Evolutionary conservation across 768 basidiomycete species (phyloP).

Genomic region (Guyanaporus albipodus): DNA sequence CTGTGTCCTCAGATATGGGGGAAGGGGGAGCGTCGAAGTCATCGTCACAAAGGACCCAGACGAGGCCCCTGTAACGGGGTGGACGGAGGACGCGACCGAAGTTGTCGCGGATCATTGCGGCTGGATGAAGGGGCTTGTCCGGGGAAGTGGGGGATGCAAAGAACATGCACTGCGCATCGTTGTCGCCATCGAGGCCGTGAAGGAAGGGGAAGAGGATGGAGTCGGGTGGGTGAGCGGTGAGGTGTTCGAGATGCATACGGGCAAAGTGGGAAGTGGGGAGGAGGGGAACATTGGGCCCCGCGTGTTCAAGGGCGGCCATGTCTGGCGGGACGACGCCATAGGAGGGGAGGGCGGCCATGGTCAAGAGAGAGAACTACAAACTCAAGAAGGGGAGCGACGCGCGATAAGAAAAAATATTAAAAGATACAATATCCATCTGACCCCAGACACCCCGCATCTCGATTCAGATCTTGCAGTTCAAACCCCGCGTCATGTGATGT

Average conservation of each 20-base stretch:
- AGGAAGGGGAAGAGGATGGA: constrained; percentile 83
- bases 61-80: constrained; percentile 63
- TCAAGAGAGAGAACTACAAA: constrained; percentile 2
- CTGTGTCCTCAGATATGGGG: constrained; percentile 23
- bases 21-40: constrained; percentile 38
- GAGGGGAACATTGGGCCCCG: constrained; percentile 24
- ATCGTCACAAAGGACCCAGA: constrained; percentile 81
- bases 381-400: constrained; percentile 7
- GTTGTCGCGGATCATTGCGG: constrained; percentile 24
- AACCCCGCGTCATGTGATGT: constrained; percentile 17
- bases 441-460: constrained; percentile 19
- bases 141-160: constrained; percentile 45
- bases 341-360: constrained; percentile 11
- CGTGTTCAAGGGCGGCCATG: neutral
- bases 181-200: constrained; percentile 81
- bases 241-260: constrained; percentile 57
- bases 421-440: constrained; percentile 21
- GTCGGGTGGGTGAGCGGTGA: constrained; percentile 73
- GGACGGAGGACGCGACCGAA: constrained; percentile 28
- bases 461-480: constrained; percentile 15
- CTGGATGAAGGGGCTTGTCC: constrained; percentile 12
- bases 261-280: constrained; percentile 51
- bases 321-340: constrained; percentile 24
- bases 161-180: constrained; percentile 76
- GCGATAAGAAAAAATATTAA: constrained; percentile 24